A percentile compares a stretch with the other conserved stretches of the same genome.
Evolutionary conservation across 1,284 basidiomycete species (phyloP).

Genomic region (Prillingera fragicola): DNA sequence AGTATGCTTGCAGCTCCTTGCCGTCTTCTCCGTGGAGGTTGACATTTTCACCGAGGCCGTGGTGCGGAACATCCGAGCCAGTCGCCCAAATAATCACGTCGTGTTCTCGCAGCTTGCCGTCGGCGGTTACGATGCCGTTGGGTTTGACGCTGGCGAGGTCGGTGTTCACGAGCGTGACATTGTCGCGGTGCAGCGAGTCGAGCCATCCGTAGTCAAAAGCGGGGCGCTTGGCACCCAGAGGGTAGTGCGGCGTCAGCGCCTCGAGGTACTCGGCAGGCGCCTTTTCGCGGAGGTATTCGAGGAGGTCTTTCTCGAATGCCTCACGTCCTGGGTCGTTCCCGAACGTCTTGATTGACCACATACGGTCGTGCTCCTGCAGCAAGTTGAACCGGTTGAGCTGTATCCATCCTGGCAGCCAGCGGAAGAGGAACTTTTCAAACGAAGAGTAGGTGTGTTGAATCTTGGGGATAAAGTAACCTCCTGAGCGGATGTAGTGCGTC

Average conservation of each 20-base stretch:
- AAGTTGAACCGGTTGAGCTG: background rate
- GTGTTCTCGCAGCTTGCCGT: conserved; percentile 17
- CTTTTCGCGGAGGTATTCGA: conserved; percentile 5
- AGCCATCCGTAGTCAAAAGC: conserved; percentile 12
- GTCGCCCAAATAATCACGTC: conserved; percentile 17
- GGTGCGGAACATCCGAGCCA: conserved; percentile 27
- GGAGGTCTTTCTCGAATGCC: background rate
- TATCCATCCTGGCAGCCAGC: conserved; percentile 7
- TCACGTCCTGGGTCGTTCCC: background rate
- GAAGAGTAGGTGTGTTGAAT: conserved; percentile 1
- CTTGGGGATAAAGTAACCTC: conserved; percentile 12
- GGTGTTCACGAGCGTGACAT: conserved; percentile 10
- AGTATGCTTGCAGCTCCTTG: conserved; percentile 20
- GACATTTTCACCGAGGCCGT: conserved; percentile 30
- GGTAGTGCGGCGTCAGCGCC: conserved; percentile 6
- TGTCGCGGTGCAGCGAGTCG: conserved; percentile 7
- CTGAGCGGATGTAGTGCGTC: conserved; percentile 14
- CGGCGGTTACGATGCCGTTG: conserved; percentile 7
- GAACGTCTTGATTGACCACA: background rate
- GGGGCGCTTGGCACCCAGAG: conserved; percentile 12
- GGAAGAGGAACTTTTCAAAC: conserved; percentile 9
- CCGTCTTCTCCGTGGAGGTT: conserved; percentile 25
- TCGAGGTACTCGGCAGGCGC: conserved; percentile 11
- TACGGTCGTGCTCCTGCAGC: conserved; percentile 3
- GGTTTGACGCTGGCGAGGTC: background rate